These are phyloP conservation scores for Ambrosiella beaveri DNA, from an alignment of 2,329 filamentous ascomycete genomes.

Conservation along the genomic window DNA sequence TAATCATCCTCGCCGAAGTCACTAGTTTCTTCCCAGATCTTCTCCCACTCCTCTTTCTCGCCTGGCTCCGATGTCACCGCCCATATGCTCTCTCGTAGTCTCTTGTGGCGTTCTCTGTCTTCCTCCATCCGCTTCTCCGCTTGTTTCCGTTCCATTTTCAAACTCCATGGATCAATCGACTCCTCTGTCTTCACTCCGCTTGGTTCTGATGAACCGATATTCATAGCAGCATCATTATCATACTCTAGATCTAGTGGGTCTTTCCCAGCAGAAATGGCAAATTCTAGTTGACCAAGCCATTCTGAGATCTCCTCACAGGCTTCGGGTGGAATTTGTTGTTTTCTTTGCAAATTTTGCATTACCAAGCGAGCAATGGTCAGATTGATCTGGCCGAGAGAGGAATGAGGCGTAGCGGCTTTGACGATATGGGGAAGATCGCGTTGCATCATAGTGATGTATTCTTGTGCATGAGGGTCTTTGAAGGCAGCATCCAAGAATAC, in stretches of 20 bases:
- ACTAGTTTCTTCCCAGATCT: conserved; percentile 73
- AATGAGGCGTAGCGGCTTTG: conserved; percentile 74
- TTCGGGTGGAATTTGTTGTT: conserved; percentile 55
- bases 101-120: conserved; percentile 86
- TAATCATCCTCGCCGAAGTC: conserved; percentile 80
- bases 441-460: conserved; percentile 89
- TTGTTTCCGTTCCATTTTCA: conserved; percentile 57
- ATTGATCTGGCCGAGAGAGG: conserved; percentile 79
- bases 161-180: conserved; percentile 14
- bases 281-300: conserved; percentile 64
- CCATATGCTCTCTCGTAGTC: conserved; percentile 84
- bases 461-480: conserved; percentile 49
- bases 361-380: conserved; percentile 82
- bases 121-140: conserved; percentile 95
- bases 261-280: conserved; percentile 23
- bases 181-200: background rate
- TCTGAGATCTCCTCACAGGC: conserved; percentile 67
- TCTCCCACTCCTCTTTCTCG: conserved; percentile 54
- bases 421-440: conserved; percentile 82
- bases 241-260: conserved; percentile 4
- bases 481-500: conserved; percentile 76
- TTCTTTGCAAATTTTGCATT: conserved; percentile 50
- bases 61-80: conserved; percentile 47
- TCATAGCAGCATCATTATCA: background rate
- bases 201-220: background rate